Base-by-base conservation (phyloP, 345 rosid genomes). In the Arabis hirsuta region DNA sequence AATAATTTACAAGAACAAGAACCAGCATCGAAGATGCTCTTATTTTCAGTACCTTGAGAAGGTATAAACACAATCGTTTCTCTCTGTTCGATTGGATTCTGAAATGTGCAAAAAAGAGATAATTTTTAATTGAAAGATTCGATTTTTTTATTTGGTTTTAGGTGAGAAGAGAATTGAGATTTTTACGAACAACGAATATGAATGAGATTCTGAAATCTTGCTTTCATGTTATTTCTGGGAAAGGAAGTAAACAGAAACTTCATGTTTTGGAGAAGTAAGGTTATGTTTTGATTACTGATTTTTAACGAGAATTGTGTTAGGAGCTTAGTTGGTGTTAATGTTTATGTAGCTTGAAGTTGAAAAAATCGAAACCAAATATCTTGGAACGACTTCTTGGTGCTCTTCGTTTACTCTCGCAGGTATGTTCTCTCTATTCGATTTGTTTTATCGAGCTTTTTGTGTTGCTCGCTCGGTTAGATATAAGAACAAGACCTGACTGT, bases 121-220 rank as follows among this genome's bases (percentile, higher is more conserved):
- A 36, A 43, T 22, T 31, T 54, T 16, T 47, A 5, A 22, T 7
- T 13, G 12, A 34, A 6, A 12, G 24, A 27, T 19, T 62, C 9
- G 53, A 0, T 16, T 27, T 62, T n/a, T 62, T 51, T 48, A 56
- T 61, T 62, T 36, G 39, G 58, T 8, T 60, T 60, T 67, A 91
- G 98, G 97, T 91, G 73, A 88, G 96, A 67, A 85, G 97, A 74
- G 98, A 88, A 65, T 65, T 88, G 83, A 90, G 89, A 78, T 87
- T 91, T 70, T 78, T 95, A 74, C 80, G 82, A 72, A 83, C 89
- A 63, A 80, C 82, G 48, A 85, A 88, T 76, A 78, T 89, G 80
- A 84, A 79, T 68, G 91, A 82, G 73, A 64, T 88, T 60, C 20
- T 89, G 59, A 78, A 38, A 73, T 79, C 85, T n/a, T 91, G 94